Evolutionary conservation across 2,329 filamentous ascomycete species (phyloP).

Genomic region (Pyrenophora seminiperda): DNA sequence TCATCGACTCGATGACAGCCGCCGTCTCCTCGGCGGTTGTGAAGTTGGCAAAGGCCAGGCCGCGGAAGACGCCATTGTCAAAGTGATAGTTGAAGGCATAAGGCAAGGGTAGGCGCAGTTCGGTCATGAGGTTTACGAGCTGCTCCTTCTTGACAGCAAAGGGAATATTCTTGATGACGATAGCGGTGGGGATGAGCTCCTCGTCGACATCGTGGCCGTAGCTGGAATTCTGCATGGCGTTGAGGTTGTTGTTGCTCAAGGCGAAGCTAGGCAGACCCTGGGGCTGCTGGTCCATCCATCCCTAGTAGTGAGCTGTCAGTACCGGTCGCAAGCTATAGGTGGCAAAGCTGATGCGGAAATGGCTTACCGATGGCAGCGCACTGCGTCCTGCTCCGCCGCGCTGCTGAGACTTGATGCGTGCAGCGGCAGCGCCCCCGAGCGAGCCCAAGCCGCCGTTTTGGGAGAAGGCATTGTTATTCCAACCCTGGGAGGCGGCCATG

Average conservation of each 20-base stretch:
- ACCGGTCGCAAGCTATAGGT: not conserved
- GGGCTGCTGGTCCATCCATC: conserved; percentile 62
- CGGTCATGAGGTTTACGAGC: conserved; percentile 89
- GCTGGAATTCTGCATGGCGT: conserved; percentile 48
- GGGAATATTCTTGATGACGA: conserved; percentile 99
- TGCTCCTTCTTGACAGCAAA: conserved; percentile 98
- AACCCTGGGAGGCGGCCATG: conserved; percentile 71
- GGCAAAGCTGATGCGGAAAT: not conserved
- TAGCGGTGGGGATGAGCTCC: conserved; percentile 95
- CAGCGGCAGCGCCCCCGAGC: conserved; percentile 55
- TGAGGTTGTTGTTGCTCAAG: conserved; percentile 44
- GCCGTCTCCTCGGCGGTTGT: conserved; percentile 93
- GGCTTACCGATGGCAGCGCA: conserved; percentile 75
- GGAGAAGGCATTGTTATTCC: conserved; percentile 77
- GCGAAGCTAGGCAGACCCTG: conserved; percentile 52
- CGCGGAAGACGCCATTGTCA: conserved; percentile 95
- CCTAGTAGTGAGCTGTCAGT: conserved; percentile 49
- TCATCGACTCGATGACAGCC: conserved; percentile 89
- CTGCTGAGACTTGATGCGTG: conserved; percentile 61
- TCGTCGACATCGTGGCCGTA: conserved; percentile 66
- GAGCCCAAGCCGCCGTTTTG: conserved; percentile 69
- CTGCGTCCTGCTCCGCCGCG: conserved; percentile 54
- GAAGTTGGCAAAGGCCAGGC: conserved; percentile 97
- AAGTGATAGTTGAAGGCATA: conserved; percentile 99
- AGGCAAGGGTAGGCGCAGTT: conserved; percentile 88